Conservation (phyloP, 192 early-diverging fungal genomes). For the Backusella australiensis region DNA sequence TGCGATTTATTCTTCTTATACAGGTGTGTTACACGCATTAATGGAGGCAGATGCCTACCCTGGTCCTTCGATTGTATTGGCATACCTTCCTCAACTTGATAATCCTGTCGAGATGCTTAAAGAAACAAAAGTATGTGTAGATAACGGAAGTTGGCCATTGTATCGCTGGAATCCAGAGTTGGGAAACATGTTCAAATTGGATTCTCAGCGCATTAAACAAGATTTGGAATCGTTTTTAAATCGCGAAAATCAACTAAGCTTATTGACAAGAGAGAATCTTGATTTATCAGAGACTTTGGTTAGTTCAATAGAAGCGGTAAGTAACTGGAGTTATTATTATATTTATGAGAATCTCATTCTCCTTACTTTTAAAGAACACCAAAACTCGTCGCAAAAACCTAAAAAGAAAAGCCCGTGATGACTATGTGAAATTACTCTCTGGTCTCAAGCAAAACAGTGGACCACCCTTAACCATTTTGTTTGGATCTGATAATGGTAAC, state of each 20-base stretch:
- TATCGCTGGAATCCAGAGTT: slow-evolving; percentile 87
- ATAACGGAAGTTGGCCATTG: slow-evolving; percentile 88
- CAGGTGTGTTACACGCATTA: slow-evolving; percentile 82
- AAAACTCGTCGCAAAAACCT: slow-evolving; percentile 56
- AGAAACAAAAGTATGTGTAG: slow-evolving; percentile 86
- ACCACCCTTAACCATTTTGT: slow-evolving; percentile 80
- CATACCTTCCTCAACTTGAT: slow-evolving; percentile 71
- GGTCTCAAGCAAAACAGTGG: slow-evolving; percentile 56
- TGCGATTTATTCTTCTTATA: slow-evolving; percentile 80
- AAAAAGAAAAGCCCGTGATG: slow-evolving; percentile 59
- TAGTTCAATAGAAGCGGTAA: slow-evolving; percentile 61
- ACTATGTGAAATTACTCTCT: slow-evolving; percentile 63
- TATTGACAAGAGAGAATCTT: slow-evolving; percentile 63
- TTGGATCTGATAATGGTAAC: slow-evolving; percentile 89
- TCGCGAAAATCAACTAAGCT: slow-evolving; percentile 78
- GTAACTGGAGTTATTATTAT: slow-evolving; percentile 2
- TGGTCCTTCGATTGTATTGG: slow-evolving; percentile 86
- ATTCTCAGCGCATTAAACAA: slow-evolving; percentile 73
- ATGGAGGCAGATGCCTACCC: slow-evolving; percentile 85
- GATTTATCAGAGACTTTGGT: slow-evolving; percentile 45
- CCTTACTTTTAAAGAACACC: slow-evolving; percentile 31
- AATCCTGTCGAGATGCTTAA: slow-evolving; percentile 74
- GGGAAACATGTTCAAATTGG: slow-evolving; percentile 60
- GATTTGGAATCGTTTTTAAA: slow-evolving; percentile 78
- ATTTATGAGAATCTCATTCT: neutral